A percentile compares a stretch with the other conserved stretches of the same genome.
phyloP scores from a whole-genome alignment of 192 early-diverging fungal species.

The Entomortierella parvispora region DNA sequence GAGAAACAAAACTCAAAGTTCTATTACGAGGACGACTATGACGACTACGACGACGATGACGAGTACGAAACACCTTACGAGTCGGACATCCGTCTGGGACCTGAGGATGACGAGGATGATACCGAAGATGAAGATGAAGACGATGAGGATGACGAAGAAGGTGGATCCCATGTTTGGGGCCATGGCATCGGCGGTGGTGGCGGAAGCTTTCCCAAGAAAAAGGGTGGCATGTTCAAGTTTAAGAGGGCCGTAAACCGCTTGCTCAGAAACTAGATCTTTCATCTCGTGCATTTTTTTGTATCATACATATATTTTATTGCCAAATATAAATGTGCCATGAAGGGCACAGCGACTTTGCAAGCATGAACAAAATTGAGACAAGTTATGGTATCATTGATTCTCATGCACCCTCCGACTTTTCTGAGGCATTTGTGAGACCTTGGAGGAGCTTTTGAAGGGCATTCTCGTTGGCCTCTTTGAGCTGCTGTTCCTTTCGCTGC shows the following conservation, averaged over 20 bases:
- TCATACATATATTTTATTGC: neutral
- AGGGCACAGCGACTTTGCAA: too few species aligned
- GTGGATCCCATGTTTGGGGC: conserved; percentile 28
- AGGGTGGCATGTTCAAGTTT: conserved; percentile 51
- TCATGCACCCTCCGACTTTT: too few species aligned
- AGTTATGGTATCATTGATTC: too few species aligned
- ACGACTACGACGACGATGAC: conserved; percentile 32
- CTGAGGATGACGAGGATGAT: conserved; percentile 38
- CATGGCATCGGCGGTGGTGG: conserved; percentile 43
- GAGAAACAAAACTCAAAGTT: conserved; percentile 47
- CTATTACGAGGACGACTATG: conserved; percentile 40
- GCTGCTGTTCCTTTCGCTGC: conserved; percentile 16
- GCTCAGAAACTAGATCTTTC: conserved; percentile 17
- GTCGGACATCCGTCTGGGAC: conserved; percentile 44
- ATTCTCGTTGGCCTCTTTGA: conserved; percentile 19
- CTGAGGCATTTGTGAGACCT: conserved; percentile 14
- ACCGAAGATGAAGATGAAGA: conserved; percentile 37
- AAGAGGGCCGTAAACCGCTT: conserved; percentile 45
- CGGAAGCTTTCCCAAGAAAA: conserved; percentile 36
- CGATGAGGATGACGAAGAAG: conserved; percentile 37
- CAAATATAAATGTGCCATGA: too few species aligned
- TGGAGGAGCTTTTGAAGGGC: conserved; percentile 17
- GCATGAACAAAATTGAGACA: neutral
- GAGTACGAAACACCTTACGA: conserved; percentile 37
- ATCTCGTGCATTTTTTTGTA: conserved; percentile 8